A percentile compares a stretch with the other conserved stretches of the same genome.
Evolutionary conservation across 176 grass and related monocot species (phyloP).

Genomic region (Musa itinerans): DNA sequence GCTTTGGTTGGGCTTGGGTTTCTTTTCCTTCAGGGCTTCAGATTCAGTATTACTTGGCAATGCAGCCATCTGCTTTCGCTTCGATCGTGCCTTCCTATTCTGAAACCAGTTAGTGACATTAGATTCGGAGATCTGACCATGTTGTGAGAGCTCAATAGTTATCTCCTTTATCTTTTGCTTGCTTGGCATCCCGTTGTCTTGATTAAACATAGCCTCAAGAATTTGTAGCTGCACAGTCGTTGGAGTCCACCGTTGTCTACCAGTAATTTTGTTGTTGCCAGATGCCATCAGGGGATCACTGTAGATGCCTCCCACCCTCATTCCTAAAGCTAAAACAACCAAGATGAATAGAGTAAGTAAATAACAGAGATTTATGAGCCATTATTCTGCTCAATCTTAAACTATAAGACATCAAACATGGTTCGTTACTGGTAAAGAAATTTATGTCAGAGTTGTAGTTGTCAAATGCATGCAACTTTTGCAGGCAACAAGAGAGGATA

Average conservation of each 20-base stretch:
- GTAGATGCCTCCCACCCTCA: neutral
- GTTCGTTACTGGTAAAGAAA: no score
- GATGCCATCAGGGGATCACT: neutral
- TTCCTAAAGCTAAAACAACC: neutral
- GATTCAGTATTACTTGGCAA: neutral
- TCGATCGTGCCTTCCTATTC: slow-evolving; percentile 9
- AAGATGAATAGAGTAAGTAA: neutral
- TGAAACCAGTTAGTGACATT: slow-evolving; percentile 20
- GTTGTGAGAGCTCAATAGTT: neutral
- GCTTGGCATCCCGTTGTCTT: slow-evolving; percentile 10
- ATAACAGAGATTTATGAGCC: no score
- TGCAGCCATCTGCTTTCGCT: slow-evolving; percentile 2
- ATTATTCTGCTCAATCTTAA: no score
- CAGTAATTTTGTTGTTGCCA: slow-evolving; percentile 1
- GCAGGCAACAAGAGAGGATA: no score
- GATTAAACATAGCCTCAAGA: slow-evolving; percentile 12
- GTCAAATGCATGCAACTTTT: no score
- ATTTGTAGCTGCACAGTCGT: slow-evolving; percentile 5
- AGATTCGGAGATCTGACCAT: slow-evolving; percentile 11
- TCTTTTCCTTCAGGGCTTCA: neutral
- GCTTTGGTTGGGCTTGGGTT: neutral
- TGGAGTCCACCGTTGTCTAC: slow-evolving; percentile 11
- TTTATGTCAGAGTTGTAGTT: no score
- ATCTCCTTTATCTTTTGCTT: slow-evolving; percentile 15
- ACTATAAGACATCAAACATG: no score